These are phyloP conservation scores for Auxenochlorella protothecoides DNA, from an alignment of 139 green algal species.

Conservation along the genomic window DNA sequence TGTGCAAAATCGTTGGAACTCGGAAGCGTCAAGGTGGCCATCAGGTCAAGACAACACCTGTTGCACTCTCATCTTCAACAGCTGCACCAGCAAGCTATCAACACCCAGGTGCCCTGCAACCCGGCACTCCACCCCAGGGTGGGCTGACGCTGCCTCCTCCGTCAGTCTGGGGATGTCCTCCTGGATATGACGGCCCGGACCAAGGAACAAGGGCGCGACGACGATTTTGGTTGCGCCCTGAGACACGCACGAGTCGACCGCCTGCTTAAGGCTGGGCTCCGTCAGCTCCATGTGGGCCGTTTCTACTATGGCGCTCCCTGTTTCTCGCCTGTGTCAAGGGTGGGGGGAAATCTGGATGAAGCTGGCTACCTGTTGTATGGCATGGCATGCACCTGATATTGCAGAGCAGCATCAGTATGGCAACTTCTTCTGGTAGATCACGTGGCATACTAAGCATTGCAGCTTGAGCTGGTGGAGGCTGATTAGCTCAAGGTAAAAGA, in stretches of 20 bases:
- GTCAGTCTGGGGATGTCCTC: conserved; percentile 77
- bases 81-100: conserved; percentile 56
- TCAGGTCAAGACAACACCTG: no score
- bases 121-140: conserved; percentile 39
- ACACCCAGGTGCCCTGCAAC: conserved; percentile 72
- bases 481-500: not conserved
- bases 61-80: conserved; percentile 54
- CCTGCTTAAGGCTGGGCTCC: conserved; percentile 63
- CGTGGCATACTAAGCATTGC: no score
- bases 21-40: no score
- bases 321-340: conserved; percentile 16
- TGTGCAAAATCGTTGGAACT: no score
- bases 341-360: not conserved
- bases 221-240: conserved; percentile 48
- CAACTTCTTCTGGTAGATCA: no score
- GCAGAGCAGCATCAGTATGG: no score
- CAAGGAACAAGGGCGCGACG: conserved; percentile 82
- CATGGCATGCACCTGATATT: no score
- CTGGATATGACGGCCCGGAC: conserved; percentile 59
- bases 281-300: conserved; percentile 86
- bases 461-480: not conserved
- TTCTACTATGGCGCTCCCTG: conserved; percentile 49
- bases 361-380: not conserved
- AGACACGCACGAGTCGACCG: conserved; percentile 37
- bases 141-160: conserved; percentile 33